Base-by-base conservation (phyloP, 2,329 filamentous ascomycete species). In the Neofusicoccum umdonicola region DNA sequence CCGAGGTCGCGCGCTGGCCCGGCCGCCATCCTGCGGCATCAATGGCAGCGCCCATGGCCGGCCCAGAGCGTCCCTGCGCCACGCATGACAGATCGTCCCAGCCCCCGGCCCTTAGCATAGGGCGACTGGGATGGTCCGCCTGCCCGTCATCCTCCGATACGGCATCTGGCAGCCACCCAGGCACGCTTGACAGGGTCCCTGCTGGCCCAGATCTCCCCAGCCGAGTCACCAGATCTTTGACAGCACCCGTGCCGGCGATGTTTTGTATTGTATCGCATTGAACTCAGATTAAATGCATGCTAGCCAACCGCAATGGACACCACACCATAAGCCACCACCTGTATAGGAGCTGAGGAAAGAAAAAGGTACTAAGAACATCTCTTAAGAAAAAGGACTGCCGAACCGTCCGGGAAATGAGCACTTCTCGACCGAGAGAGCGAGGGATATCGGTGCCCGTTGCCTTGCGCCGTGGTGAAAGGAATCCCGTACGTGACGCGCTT, bases 281-380 rank as follows among this genome's bases (percentile, higher is more conserved):
- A 54, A 51, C 39, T 57, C 61, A 51, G 48, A 57, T 57, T 63
- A 63, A 51, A 63, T 63, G 56, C 56, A 60, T 60, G 61, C 61
- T 54, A 63, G 48, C 61, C 51, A 54, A 63, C 48, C 51, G 17
- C 61, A 63, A 54, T 54, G 61, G 51, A 63, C 61, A 57, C 56
- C 57, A 44, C 62, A 58, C 56, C 57, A 37, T 62, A 65, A 65
- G 54, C 63, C 54, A 52, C 63, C 56, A 52, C 44, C 63, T 62
- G 54, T 62, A 50, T 52, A 52, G 31, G 47, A 65, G 45, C 56
- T 41, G 64, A 65, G 50, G 48, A 62, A 65, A 62, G 34, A 57
- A 50, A 62, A 65, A 39, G 39, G 41, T 57, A 48, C 51, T 57
- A 57, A 64, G 52, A 56, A 64, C 62, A 58, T 57, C 52, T 48